A percentile compares a stretch with the other conserved stretches of the same genome.
These are phyloP conservation scores for Venturiaceae sp. DNA, from an alignment of 2,329 filamentous ascomycete genomes.

Conservation along the genomic window DNA sequence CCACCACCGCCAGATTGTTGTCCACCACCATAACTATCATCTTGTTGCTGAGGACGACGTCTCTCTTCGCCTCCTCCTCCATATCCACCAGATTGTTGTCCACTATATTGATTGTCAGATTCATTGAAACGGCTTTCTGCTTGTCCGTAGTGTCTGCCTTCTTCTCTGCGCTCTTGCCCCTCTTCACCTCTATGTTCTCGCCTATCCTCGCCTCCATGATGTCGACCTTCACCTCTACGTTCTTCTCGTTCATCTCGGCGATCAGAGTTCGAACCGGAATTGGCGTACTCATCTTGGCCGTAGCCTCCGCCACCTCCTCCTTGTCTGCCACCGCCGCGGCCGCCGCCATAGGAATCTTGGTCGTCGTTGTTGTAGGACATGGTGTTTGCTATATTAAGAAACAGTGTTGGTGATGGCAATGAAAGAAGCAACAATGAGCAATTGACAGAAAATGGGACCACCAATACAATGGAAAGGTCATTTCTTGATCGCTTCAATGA, in stretches of 20 bases:
- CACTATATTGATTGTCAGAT: not conserved
- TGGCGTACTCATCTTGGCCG: slow-evolving; percentile 1
- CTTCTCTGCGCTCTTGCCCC: not conserved
- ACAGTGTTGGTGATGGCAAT: not conserved
- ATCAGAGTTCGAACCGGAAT: not conserved
- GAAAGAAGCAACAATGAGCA: not conserved
- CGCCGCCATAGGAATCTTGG: slow-evolving; percentile 12
- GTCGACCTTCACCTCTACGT: not conserved
- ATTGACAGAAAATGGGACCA: too few species aligned
- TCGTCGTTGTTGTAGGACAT: slow-evolving; percentile 25
- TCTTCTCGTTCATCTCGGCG: not conserved
- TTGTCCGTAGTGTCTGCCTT: not conserved
- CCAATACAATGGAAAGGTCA: too few species aligned
- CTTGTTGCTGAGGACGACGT: not conserved
- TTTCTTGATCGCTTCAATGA: too few species aligned
- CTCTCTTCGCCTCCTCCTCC: not conserved
- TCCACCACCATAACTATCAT: not conserved
- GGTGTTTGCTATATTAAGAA: slow-evolving; percentile 13
- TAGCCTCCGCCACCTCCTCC: slow-evolving; percentile 10
- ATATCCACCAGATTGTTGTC: not conserved
- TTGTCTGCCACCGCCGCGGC: not conserved
- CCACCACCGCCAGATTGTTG: slow-evolving; percentile 4
- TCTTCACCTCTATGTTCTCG: not conserved
- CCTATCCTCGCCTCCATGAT: not conserved
- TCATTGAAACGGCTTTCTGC: not conserved